A percentile compares a stretch with the other conserved stretches of the same genome.
Conservation (phyloP, 768 basidiomycete genomes). For the Pleurotus cornucopiae region DNA sequence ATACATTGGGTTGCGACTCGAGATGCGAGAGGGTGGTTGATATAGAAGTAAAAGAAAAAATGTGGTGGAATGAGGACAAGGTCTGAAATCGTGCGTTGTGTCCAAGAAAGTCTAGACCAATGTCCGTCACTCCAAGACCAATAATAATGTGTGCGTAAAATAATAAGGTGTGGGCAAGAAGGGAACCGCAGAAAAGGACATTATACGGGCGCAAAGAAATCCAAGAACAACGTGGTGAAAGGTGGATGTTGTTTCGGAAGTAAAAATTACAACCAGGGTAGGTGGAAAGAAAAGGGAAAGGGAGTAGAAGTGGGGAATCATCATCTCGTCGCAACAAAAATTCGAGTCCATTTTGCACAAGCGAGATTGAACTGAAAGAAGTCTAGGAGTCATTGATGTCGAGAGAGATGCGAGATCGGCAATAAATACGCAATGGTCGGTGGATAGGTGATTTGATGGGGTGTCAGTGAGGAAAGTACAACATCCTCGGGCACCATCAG, state of each 20-base stretch:
- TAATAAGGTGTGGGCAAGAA: conserved; percentile 4
- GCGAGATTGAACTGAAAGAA: conserved; percentile 3
- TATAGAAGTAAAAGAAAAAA: conserved; percentile 1
- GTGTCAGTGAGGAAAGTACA: not conserved
- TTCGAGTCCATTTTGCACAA: conserved; percentile 5
- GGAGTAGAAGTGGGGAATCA: not conserved
- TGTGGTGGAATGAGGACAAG: not conserved
- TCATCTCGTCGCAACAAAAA: conserved; percentile 9
- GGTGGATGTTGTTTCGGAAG: not conserved
- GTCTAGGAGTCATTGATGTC: conserved; percentile 4
- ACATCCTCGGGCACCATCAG: not conserved
- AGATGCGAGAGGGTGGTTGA: conserved; percentile 5
- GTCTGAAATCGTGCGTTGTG: not conserved
- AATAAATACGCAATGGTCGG: conserved; percentile 8
- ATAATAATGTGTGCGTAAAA: not conserved
- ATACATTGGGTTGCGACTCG: conserved; percentile 9
- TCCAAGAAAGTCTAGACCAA: conserved; percentile 2
- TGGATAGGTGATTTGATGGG: not conserved
- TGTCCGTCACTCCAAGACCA: conserved; percentile 1
- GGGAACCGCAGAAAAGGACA: not conserved
- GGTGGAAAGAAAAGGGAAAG: not conserved
- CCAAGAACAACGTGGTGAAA: not conserved
- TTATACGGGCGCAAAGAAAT: not conserved
- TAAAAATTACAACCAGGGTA: conserved; percentile 3
- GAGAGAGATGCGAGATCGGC: conserved; percentile 7